Evolutionary conservation across 2,329 filamentous ascomycete genomes (phyloP).

Genomic region (Aspergillus arachidicola): DNA sequence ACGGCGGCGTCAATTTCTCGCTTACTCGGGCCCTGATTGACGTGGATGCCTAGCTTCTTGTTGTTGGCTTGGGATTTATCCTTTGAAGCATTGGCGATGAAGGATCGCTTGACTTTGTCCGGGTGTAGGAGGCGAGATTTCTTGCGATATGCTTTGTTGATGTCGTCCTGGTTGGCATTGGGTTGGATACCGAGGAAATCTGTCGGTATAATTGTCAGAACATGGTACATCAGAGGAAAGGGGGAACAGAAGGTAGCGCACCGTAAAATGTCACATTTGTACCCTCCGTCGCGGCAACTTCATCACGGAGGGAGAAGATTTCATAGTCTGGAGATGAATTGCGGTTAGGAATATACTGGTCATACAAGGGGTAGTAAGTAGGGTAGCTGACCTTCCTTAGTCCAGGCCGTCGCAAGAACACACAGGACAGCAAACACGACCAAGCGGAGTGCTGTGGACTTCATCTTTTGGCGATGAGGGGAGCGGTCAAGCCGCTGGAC

Average conservation of each 20-base stretch:
- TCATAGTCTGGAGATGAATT: conserved; percentile 71
- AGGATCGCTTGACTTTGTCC: conserved; percentile 89
- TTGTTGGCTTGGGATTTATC: conserved; percentile 53
- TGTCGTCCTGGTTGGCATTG: conserved; percentile 77
- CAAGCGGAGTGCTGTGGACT: conserved; percentile 63
- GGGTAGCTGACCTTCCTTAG: conserved; percentile 72
- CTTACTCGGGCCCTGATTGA: conserved; percentile 71
- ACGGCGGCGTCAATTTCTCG: conserved; percentile 75
- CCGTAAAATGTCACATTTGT: conserved; percentile 83
- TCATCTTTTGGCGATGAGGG: conserved; percentile 61
- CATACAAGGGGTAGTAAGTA: neutral
- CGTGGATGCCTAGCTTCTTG: conserved; percentile 64
- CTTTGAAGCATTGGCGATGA: conserved; percentile 69
- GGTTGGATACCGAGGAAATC: conserved; percentile 80
- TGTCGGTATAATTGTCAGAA: conserved; percentile 21
- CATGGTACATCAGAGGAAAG: neutral
- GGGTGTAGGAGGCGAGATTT: conserved; percentile 82
- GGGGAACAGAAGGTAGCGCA: conserved; percentile 26
- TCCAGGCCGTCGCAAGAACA: conserved; percentile 74
- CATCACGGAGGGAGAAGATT: conserved; percentile 93
- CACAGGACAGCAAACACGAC: conserved; percentile 71
- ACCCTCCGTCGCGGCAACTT: conserved; percentile 76
- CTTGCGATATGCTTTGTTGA: conserved; percentile 93
- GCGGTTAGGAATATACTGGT: neutral
- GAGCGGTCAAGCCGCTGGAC: conserved; percentile 29